A percentile compares a stretch with the other conserved stretches of the same genome.
phyloP scores from a whole-genome alignment of 768 basidiomycete species.

The Mycena haematopus region DNA sequence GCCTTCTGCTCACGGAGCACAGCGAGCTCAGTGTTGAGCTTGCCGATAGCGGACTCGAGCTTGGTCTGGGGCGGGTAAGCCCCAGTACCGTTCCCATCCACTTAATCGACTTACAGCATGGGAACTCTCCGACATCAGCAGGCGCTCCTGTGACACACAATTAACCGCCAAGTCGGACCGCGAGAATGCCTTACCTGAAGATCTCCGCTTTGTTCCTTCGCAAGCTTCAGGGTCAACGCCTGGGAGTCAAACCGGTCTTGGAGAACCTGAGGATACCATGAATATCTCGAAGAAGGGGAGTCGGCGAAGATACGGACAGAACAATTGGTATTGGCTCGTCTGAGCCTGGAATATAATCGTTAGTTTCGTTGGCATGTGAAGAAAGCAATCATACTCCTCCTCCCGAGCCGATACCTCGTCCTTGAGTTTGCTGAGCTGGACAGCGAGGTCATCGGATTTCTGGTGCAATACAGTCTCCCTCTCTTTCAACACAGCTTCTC shows the following conservation, averaged over 20 bases:
- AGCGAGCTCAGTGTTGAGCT: slow-evolving; percentile 45
- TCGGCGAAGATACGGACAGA: slow-evolving; percentile 9
- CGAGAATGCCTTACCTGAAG: slow-evolving; percentile 41
- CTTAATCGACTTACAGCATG: slow-evolving; percentile 39
- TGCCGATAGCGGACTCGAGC: slow-evolving; percentile 41
- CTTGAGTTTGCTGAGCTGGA: slow-evolving; percentile 9
- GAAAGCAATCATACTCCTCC: slow-evolving; percentile 16
- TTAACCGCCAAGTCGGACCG: background rate
- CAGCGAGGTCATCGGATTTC: slow-evolving; percentile 12
- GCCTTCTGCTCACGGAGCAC: slow-evolving; percentile 49
- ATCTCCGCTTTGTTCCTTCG: slow-evolving; percentile 61
- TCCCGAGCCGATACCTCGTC: slow-evolving; percentile 16
- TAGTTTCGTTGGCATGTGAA: background rate
- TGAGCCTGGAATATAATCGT: slow-evolving; percentile 5
- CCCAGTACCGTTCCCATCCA: background rate
- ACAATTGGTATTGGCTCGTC: slow-evolving; percentile 11
- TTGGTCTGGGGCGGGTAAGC: slow-evolving; percentile 25
- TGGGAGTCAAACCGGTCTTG: slow-evolving; percentile 71
- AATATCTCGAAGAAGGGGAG: background rate
- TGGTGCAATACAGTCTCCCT: slow-evolving; percentile 25
- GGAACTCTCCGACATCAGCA: slow-evolving; percentile 38
- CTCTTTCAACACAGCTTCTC: slow-evolving; percentile 24
- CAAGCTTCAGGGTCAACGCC: slow-evolving; percentile 54
- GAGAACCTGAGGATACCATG: slow-evolving; percentile 42
- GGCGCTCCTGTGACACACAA: slow-evolving; percentile 28